Conservation (phyloP, 2,329 filamentous ascomycete genomes). For the Fusarium globosum region DNA sequence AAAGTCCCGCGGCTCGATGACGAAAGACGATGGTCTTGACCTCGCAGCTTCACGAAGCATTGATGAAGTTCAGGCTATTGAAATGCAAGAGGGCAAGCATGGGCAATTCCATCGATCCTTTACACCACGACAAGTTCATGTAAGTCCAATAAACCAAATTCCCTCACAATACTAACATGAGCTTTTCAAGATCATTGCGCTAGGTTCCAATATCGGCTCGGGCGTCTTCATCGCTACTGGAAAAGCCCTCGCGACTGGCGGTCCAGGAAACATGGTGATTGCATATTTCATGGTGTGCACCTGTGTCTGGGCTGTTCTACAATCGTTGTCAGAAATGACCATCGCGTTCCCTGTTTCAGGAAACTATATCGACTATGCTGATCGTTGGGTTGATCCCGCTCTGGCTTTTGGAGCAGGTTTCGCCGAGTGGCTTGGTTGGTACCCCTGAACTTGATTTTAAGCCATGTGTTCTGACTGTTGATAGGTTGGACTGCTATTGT, state of each 20-base stretch:
- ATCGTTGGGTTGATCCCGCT: slow-evolving; percentile 35
- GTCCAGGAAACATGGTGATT: slow-evolving; percentile 35
- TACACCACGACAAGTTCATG: slow-evolving; percentile 35
- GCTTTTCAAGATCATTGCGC: slow-evolving; percentile 23
- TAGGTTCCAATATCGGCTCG: slow-evolving; percentile 34
- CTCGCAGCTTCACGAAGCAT: slow-evolving; percentile 10
- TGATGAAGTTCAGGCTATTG: slow-evolving; percentile 13
- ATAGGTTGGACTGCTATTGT: slow-evolving; percentile 35
- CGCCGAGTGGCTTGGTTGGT: slow-evolving; percentile 35
- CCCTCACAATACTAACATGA: not conserved
- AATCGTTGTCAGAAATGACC: slow-evolving; percentile 34
- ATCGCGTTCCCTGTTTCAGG: slow-evolving; percentile 35
- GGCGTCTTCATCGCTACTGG: slow-evolving; percentile 36
- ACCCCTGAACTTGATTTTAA: not conserved
- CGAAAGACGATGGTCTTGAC: slow-evolving; percentile 15
- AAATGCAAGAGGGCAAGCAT: slow-evolving; percentile 18
- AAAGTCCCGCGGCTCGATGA: slow-evolving; percentile 14
- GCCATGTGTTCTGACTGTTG: not conserved
- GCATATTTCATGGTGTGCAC: slow-evolving; percentile 31
- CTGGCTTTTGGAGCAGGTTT: slow-evolving; percentile 38
- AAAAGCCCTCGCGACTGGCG: slow-evolving; percentile 31
- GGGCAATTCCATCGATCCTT: slow-evolving; percentile 39
- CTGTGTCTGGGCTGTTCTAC: slow-evolving; percentile 34
- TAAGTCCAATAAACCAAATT: not conserved
- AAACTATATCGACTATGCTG: slow-evolving; percentile 37